Evolutionary conservation across 139 green algal species (phyloP).

Genomic region (Coelastrella sp.): DNA sequence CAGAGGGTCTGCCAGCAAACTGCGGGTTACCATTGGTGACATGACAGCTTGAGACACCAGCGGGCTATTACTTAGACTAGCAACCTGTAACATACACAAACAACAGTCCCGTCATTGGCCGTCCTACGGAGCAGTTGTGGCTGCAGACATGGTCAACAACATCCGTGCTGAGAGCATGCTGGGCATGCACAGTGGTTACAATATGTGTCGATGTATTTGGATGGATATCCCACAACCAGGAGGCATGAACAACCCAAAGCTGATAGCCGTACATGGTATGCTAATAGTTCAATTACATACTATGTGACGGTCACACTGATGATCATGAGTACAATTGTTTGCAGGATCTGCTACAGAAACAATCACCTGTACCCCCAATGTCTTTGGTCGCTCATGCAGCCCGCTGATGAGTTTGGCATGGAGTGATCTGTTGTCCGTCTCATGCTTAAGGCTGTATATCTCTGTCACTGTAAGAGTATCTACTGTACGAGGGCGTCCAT

Average conservation of each 20-base stretch:
- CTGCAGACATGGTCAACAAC: too few species aligned
- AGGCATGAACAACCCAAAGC: too few species aligned
- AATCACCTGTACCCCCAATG: slow-evolving; percentile 61
- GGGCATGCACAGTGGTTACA: neutral
- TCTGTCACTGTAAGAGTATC: slow-evolving; percentile 78
- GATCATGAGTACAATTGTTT: neutral
- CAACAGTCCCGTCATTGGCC: too few species aligned
- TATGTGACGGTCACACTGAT: neutral
- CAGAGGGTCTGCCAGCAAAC: slow-evolving; percentile 25
- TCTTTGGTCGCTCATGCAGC: slow-evolving; percentile 63
- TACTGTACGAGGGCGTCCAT: slow-evolving; percentile 62
- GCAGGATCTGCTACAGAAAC: too few species aligned
- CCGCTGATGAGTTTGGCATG: slow-evolving; percentile 71
- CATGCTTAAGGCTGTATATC: slow-evolving; percentile 77
- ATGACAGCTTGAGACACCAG: slow-evolving; percentile 24
- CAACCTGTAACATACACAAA: slow-evolving; percentile 9
- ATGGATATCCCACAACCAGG: too few species aligned
- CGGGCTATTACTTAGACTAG: slow-evolving; percentile 22
- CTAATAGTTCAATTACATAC: too few species aligned
- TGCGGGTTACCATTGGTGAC: slow-evolving; percentile 29
- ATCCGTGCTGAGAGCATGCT: neutral
- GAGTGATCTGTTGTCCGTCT: slow-evolving; percentile 67
- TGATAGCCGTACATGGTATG: too few species aligned
- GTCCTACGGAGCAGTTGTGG: too few species aligned
- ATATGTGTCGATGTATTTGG: too few species aligned